Base-by-base conservation (phyloP, 768 basidiomycete genomes). In the Russula vinacea region DNA sequence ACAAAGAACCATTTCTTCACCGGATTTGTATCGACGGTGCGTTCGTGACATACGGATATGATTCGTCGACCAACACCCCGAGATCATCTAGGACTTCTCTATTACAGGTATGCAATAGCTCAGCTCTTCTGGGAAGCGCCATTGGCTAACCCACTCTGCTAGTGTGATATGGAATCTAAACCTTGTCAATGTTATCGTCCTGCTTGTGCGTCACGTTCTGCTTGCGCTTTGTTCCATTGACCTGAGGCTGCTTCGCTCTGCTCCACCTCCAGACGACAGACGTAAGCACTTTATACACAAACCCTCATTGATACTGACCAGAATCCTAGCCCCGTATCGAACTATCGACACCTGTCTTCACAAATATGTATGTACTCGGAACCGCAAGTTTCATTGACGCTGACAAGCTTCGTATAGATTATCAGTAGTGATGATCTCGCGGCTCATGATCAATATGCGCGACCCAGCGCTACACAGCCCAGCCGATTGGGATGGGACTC, bases 401-500 rank as follows among this genome's bases (percentile, higher is more conserved):
- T 59, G 26, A 58, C n/a, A 13, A 29, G 22, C 22, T 1, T 8
- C 40, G 3, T 14, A 52, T 47, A 67, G 66, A 39, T 7, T 67
- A n/a, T 64, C 53, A 1, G 58, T 67, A 24, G 40, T 65, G 35
- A 54, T 67, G 66, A 16, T 67, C 37, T 52, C 66, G 7, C 62
- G 66, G 14, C 53, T 67, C 26, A 67, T 67, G 66, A 47, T 67
- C 44, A 64, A 60, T n/a, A 29, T 66, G 42, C 62, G 57, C 51
- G 65, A 66, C 22, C 62, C 65, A 49, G 49, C 22, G 6, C 39
- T 67, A 19, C 22, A 16, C 19, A 19, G 16, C 13, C 14, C 51
- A 16, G 32, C 14, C 17, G 53, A 33, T n/a, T 0, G 16, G 17
- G 50, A 56, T 29, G 44, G 19, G n/a, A 32, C 62, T 17, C 14